phyloP scores from a whole-genome alignment of 2,329 filamentous ascomycete genomes.

The Epichloe festucae region DNA sequence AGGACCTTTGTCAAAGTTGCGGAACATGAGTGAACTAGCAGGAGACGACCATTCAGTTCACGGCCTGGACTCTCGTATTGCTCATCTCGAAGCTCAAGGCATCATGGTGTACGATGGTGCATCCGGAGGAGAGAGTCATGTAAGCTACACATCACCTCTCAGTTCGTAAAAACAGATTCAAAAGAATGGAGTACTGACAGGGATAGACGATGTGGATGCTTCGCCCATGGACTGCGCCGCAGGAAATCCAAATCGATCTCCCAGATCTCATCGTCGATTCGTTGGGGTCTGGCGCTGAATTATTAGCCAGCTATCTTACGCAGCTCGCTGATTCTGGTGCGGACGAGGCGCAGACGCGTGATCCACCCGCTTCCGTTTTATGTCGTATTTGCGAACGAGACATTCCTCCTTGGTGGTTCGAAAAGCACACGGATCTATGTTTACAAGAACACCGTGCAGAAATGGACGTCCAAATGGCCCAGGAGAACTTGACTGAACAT shows the following conservation, averaged over 20 bases:
- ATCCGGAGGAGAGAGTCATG: conserved; percentile 79
- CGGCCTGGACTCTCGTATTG: conserved; percentile 28
- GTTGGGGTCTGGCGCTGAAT: conserved; percentile 84
- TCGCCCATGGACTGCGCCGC: conserved; percentile 72
- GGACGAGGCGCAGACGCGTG: conserved; percentile 61
- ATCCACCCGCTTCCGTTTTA: conserved; percentile 76
- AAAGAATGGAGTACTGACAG: conserved; percentile 3
- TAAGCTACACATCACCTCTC: conserved; percentile 33
- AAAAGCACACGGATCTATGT: conserved; percentile 95
- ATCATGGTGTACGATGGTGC: conserved; percentile 95
- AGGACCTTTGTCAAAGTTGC: conserved; percentile 55
- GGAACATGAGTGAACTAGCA: conserved; percentile 27
- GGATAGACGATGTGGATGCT: conserved; percentile 99
- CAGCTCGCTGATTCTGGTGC: conserved; percentile 72
- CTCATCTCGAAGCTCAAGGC: conserved; percentile 87
- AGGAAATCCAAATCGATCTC: conserved; percentile 92
- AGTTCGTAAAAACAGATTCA: not conserved
- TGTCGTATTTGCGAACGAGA: conserved; percentile 96
- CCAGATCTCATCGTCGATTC: conserved; percentile 83
- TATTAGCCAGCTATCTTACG: conserved; percentile 87
- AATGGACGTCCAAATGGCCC: conserved; percentile 93
- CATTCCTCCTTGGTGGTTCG: conserved; percentile 98
- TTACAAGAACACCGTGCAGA: conserved; percentile 92
- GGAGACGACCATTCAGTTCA: conserved; percentile 24
- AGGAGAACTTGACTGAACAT: conserved; percentile 85